These are phyloP conservation scores for Ajuga chamaepitys DNA, from an alignment of 257 asterid species.

Conservation along the genomic window DNA sequence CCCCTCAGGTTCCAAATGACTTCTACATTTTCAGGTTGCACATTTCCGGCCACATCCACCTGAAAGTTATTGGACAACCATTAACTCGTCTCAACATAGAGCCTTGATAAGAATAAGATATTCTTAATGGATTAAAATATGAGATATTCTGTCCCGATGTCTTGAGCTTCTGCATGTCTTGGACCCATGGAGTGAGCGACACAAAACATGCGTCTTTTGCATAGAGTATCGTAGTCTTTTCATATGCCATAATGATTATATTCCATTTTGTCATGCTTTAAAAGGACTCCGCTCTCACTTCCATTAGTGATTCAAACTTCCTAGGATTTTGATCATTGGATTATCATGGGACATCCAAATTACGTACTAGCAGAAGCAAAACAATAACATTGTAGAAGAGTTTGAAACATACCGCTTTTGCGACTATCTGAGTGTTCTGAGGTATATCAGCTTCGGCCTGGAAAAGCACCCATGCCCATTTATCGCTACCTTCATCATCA, in stretches of 20 bases:
- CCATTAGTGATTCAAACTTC: background rate
- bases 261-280: no score
- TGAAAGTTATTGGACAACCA: slow-evolving; percentile 20
- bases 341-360: background rate
- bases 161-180: no score
- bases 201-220: no score
- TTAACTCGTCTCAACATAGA: background rate
- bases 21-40: slow-evolving; percentile 84
- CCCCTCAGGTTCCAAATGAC: slow-evolving; percentile 95
- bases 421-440: slow-evolving; percentile 62
- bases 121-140: no score
- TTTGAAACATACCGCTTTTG: slow-evolving; percentile 71
- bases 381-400: background rate
- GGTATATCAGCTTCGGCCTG: slow-evolving; percentile 71
- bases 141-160: no score
- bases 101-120: no score
- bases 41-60: slow-evolving; percentile 84
- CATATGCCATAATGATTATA: no score
- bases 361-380: background rate
- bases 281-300: background rate
- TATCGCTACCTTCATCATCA: slow-evolving; percentile 58
- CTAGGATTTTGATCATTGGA: background rate
- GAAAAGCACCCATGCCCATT: slow-evolving; percentile 97
- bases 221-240: no score
- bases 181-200: no score